Percentiles rank a stretch among this genome's conserved stretches.
Conservation (phyloP, 108 stramenopile species). For the Schizochytrium sp. region DNA sequence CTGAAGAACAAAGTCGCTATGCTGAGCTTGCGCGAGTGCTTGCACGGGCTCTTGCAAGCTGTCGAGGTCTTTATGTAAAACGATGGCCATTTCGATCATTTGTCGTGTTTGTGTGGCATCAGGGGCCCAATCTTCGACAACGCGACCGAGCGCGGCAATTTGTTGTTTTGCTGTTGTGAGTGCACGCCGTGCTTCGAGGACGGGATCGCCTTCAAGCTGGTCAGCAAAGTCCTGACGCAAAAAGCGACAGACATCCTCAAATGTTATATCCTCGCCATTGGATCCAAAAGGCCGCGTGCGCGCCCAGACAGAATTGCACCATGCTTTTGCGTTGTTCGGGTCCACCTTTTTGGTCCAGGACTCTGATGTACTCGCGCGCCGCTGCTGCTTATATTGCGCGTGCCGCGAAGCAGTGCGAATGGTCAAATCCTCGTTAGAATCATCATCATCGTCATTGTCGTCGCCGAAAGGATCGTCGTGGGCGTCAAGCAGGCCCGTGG, state of each 20-base stretch:
- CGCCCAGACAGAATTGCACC: not conserved
- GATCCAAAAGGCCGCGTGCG: not conserved
- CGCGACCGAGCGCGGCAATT: not conserved
- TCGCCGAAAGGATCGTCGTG: not conserved
- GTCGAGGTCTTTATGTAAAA: not conserved
- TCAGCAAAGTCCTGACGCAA: not conserved
- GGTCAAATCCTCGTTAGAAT: not conserved
- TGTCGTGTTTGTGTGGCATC: not conserved
- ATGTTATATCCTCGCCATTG: not conserved
- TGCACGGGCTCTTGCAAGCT: not conserved
- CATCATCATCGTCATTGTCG: not conserved
- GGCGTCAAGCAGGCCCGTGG: not conserved
- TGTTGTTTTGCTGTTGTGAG: not conserved
- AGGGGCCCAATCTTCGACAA: not conserved
- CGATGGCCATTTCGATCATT: not conserved
- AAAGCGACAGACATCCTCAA: not conserved
- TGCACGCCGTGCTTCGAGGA: not conserved
- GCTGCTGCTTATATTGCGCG: no score
- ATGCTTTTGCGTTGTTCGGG: not conserved
- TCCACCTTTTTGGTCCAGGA: not conserved
- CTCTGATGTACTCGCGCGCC: not conserved
- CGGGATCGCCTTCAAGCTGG: not conserved
- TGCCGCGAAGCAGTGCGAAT: no score
- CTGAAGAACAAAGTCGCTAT: not conserved
- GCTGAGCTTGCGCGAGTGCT: not conserved